These are phyloP conservation scores for Fusarium solani-melongenae DNA, from an alignment of 2,329 filamentous ascomycete genomes.

Conservation along the genomic window DNA sequence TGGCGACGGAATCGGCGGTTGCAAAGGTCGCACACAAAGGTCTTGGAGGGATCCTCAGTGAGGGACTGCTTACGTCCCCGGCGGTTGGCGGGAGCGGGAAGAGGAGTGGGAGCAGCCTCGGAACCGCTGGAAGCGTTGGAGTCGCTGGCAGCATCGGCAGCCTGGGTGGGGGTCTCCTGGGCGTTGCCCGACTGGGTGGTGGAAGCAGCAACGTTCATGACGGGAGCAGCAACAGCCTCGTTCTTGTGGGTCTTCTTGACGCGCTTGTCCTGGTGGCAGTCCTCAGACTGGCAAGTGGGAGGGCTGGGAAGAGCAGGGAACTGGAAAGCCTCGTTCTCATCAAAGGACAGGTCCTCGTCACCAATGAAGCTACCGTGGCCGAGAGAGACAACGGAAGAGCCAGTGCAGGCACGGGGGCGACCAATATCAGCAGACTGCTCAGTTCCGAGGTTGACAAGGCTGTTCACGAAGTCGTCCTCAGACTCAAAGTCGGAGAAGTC, in stretches of 20 bases:
- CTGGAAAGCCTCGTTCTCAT: slow-evolving; percentile 72
- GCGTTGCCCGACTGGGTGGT: slow-evolving; percentile 49
- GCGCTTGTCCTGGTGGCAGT: slow-evolving; percentile 67
- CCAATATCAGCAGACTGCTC: slow-evolving; percentile 65
- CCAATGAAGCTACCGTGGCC: slow-evolving; percentile 83
- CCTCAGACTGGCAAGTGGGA: slow-evolving; percentile 52
- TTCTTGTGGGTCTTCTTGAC: slow-evolving; percentile 65
- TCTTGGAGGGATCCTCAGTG: slow-evolving; percentile 98
- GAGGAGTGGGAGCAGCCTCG: slow-evolving; percentile 55
- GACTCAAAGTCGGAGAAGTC: slow-evolving; percentile 91
- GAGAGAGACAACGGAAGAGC: slow-evolving; percentile 73
- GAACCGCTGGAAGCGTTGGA: slow-evolving; percentile 56
- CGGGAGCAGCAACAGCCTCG: slow-evolving; percentile 50
- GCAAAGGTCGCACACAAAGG: slow-evolving; percentile 96
- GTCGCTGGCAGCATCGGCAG: slow-evolving; percentile 52
- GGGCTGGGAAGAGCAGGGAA: slow-evolving; percentile 73
- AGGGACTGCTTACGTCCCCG: slow-evolving; percentile 98
- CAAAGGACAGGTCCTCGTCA: slow-evolving; percentile 80
- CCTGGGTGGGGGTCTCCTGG: slow-evolving; percentile 51
- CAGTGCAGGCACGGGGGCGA: slow-evolving; percentile 76
- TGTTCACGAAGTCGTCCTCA: slow-evolving; percentile 83
- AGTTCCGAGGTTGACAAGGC: slow-evolving; percentile 73
- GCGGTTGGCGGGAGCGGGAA: slow-evolving; percentile 77
- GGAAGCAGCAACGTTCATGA: slow-evolving; percentile 55
- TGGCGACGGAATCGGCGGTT: slow-evolving; percentile 97